These are phyloP conservation scores for Metschnikowia colocasiae DNA, from an alignment of 805 yeast species.

Conservation along the genomic window DNA sequence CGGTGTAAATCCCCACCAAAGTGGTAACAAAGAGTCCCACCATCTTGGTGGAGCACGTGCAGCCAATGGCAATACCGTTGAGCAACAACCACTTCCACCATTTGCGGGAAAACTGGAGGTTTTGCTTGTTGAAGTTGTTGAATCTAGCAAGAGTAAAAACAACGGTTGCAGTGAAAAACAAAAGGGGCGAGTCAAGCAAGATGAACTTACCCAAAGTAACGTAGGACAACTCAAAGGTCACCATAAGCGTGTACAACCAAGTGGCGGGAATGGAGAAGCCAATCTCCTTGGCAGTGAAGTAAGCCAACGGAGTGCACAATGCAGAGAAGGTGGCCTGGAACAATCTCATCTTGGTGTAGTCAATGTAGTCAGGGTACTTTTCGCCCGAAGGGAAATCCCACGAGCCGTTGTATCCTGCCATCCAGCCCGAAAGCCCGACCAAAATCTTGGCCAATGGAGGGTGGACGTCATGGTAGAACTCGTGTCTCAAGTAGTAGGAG, in stretches of 20 bases:
- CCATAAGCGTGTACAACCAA: conserved; percentile 80
- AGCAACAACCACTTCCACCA: conserved; percentile 94
- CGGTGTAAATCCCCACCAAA: conserved; percentile 84
- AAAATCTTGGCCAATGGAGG: conserved; percentile 96
- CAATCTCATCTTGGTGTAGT: conserved; percentile 63
- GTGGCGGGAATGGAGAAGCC: conserved; percentile 69
- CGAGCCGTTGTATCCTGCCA: conserved; percentile 82
- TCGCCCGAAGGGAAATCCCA: conserved; percentile 70
- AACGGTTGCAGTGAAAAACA: conserved; percentile 85
- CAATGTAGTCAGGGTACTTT: conserved; percentile 56
- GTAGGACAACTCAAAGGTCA: conserved; percentile 75
- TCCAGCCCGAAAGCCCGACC: conserved; percentile 80
- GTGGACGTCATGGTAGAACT: conserved; percentile 93
- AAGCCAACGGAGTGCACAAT: conserved; percentile 65
- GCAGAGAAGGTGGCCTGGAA: conserved; percentile 70
- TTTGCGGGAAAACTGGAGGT: conserved; percentile 53
- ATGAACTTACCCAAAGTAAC: conserved; percentile 86
- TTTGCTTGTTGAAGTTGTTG: conserved; percentile 52
- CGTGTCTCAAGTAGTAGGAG: conserved; percentile 80
- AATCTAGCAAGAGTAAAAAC: conserved; percentile 68
- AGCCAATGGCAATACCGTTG: conserved; percentile 85
- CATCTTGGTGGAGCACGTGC: conserved; percentile 92
- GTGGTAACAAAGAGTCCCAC: conserved; percentile 91
- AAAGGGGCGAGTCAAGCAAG: conserved; percentile 83
- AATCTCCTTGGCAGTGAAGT: conserved; percentile 47